Evolutionary conservation across 352 stramenopile genomes (phyloP), one percentile per base, ranked within the genome.

Genomic region (Phytophthora parvispora): DNA sequence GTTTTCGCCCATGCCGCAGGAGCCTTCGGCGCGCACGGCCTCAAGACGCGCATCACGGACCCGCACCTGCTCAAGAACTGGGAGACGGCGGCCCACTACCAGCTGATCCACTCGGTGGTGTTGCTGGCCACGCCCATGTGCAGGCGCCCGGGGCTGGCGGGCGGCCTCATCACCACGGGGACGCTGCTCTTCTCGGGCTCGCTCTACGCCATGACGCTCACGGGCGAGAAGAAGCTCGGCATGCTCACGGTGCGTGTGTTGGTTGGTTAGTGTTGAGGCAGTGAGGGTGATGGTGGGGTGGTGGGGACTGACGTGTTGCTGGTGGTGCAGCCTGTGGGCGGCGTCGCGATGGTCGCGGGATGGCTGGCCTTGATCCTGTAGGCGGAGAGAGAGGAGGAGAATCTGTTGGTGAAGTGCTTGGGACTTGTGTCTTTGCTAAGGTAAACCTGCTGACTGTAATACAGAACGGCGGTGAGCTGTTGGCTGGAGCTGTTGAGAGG

Each of bases 11-110:
- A n/a, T 50, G 13, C 1, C 15, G 16, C 54, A 96, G 89, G 87
- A 7, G 86, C 89, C 43, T 96, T 96, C 54, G 89, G 89, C 32
- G 87, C 89, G 18, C 89, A 96, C 52, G 87, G 72, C 15, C 70
- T 96, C 43, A 80, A 94, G 72, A 70, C 71, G 28, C 77, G 66
- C 36, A 77, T 95, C 31, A 91, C 83, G 62, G 86, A 96, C 54
- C 84, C 86, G 25, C 84, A 92, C 64, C 77, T 94, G 66, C 71
- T 94, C 64, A 95, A 96, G 78, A 94, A 85, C 66, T 96, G 89
- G 89, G 84, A 94, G 61, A 95, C 87, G 0, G 89, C 86, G 1
- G 78, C 89, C 1, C 83, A 94, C 31, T 96, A 96, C 64, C 89
- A 96, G 79, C 54, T 92, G 31, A 65, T 93, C 45, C 86, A 96